phyloP scores from a whole-genome alignment of 2,329 filamentous ascomycete genomes.

The Periconia digitata region DNA sequence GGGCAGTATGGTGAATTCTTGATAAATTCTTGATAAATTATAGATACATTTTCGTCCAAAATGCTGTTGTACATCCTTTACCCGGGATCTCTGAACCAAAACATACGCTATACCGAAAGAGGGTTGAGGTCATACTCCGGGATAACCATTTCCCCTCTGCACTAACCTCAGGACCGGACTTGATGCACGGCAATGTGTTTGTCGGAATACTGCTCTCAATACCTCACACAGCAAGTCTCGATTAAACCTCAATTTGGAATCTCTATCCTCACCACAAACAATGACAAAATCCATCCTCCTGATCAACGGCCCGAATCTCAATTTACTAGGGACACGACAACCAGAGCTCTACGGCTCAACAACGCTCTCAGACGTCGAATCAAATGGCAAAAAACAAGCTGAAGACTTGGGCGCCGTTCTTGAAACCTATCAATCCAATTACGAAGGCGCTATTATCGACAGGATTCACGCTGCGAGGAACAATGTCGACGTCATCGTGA shows the following conservation, averaged over 20 bases:
- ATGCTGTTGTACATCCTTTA: too few species aligned
- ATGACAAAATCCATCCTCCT: constrained; percentile 61
- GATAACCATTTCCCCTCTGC: constrained; percentile 44
- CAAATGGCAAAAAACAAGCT: constrained; percentile 54
- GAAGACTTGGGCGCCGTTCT: constrained; percentile 53
- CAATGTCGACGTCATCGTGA: constrained; percentile 66
- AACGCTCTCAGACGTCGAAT: constrained; percentile 65
- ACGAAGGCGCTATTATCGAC: constrained; percentile 74
- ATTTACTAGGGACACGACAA: constrained; percentile 75
- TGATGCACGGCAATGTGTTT: too few species aligned
- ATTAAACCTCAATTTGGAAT: background rate
- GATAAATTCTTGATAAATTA: too few species aligned
- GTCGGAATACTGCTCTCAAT: too few species aligned
- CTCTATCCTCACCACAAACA: background rate
- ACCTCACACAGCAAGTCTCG: background rate
- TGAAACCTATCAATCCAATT: constrained; percentile 71
- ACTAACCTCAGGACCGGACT: background rate
- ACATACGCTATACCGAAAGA: background rate
- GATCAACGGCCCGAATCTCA: constrained; percentile 80
- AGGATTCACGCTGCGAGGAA: constrained; percentile 68
- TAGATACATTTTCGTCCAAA: too few species aligned
- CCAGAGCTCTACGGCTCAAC: constrained; percentile 72
- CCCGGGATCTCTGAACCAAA: background rate
- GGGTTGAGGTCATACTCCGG: constrained; percentile 45
- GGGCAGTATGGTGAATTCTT: too few species aligned